phyloP scores from a whole-genome alignment of 768 basidiomycete species.

The Galerina sulciceps region DNA sequence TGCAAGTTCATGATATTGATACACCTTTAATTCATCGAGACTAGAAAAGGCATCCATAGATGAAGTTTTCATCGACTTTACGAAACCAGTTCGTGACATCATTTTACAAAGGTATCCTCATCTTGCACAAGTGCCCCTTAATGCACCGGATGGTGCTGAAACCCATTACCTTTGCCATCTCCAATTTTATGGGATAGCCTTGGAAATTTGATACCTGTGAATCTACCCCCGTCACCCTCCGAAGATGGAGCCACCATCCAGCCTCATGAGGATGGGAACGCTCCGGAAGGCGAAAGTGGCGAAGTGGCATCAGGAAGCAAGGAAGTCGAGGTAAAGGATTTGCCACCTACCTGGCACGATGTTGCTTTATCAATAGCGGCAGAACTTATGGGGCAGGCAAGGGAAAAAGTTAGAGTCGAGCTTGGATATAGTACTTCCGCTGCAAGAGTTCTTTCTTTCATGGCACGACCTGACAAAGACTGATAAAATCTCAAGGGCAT shows the following conservation, averaged over 20 bases:
- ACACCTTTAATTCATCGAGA: background rate
- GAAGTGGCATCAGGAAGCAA: background rate
- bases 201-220: constrained; percentile 66
- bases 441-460: constrained; percentile 45
- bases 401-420: constrained; percentile 65
- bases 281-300: background rate
- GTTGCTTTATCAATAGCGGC: constrained; percentile 88
- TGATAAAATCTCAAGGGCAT: constrained; percentile 62
- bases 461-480: background rate
- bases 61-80: constrained; percentile 95
- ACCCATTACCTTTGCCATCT: constrained; percentile 76
- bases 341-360: constrained; percentile 81
- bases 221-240: constrained; percentile 32
- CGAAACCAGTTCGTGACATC: constrained; percentile 74
- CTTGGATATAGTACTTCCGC: constrained; percentile 96
- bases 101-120: constrained; percentile 79
- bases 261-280: background rate
- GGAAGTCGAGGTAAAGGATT: constrained; percentile 30
- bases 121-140: constrained; percentile 69
- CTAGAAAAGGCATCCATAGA: constrained; percentile 97
- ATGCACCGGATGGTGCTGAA: constrained; percentile 74
- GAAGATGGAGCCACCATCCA: no score
- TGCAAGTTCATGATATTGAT: background rate
- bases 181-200: constrained; percentile 61
- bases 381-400: constrained; percentile 78